Conservation (phyloP, 306 rosid species). For the Glycine tomentella region DNA sequence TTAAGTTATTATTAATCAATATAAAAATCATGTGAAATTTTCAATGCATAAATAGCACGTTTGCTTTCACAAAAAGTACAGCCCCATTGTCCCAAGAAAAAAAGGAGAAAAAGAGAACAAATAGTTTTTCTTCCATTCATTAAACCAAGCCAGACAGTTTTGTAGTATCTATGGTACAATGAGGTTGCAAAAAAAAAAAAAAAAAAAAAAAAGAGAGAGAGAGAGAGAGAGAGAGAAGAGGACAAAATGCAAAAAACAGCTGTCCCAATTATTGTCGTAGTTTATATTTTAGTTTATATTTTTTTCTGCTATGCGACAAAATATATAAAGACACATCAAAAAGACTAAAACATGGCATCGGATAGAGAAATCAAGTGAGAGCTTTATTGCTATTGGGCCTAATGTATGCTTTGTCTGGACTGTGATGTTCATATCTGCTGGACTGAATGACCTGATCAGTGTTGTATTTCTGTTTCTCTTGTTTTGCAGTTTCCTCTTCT, state of each 20-base stretch:
- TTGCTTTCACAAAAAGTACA: background rate
- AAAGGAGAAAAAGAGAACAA: background rate
- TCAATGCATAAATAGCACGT: background rate
- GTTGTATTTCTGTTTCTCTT: background rate
- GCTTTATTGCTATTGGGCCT: background rate
- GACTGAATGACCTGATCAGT: background rate
- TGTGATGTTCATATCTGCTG: background rate
- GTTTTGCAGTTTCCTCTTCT: background rate
- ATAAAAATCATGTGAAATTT: too few species aligned
- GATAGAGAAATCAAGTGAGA: background rate
- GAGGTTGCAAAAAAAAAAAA: background rate
- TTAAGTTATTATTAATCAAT: background rate
- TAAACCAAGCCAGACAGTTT: conserved; percentile 10
- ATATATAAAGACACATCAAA: background rate
- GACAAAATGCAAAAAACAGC: background rate
- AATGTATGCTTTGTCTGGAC: background rate
- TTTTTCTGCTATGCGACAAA: background rate
- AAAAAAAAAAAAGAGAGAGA: too few species aligned
- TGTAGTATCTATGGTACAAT: background rate
- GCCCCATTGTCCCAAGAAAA: background rate
- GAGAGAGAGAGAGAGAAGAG: too few species aligned
- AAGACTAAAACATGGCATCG: background rate
- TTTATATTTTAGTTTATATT: background rate
- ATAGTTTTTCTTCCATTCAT: background rate
- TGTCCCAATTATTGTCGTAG: background rate